These are phyloP conservation scores for Tetracladium maxilliforme DNA, from an alignment of 2,329 filamentous ascomycete genomes.

Conservation along the genomic window DNA sequence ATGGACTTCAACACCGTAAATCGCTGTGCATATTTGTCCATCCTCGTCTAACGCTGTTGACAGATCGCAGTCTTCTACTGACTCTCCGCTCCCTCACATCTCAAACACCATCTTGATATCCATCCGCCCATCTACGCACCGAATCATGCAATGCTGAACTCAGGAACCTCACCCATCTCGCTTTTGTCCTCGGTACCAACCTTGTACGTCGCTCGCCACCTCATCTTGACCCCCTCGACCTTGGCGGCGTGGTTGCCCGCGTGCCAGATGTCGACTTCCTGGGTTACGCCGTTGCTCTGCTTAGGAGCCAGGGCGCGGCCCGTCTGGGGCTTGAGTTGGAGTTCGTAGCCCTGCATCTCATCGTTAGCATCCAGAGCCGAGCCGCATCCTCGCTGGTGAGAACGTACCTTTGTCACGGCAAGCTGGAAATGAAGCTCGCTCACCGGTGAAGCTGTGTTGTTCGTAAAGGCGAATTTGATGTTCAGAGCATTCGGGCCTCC, in stretches of 20 bases:
- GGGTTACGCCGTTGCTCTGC: conserved; percentile 47
- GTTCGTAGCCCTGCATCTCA: conserved; percentile 55
- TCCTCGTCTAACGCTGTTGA: no score
- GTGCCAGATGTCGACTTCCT: no score
- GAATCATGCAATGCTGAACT: conserved; percentile 66
- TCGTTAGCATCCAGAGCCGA: conserved; percentile 6
- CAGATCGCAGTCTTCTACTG: no score
- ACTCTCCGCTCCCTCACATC: no score
- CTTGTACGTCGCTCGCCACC: conserved; percentile 77
- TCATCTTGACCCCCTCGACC: conserved; percentile 71
- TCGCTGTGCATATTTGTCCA: no score
- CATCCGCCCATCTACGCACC: no score
- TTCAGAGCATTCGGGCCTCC: conserved; percentile 29
- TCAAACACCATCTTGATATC: no score
- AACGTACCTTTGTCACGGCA: conserved; percentile 75
- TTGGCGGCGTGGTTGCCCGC: no score
- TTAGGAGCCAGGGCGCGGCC: conserved; percentile 58
- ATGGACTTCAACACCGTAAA: no score
- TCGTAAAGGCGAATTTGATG: conserved; percentile 35
- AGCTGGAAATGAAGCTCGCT: conserved; percentile 78
- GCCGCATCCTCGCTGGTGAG: background rate
- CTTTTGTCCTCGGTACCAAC: conserved; percentile 51
- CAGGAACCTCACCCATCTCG: conserved; percentile 74
- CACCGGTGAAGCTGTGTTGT: conserved; percentile 56
- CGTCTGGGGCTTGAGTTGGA: conserved; percentile 75